Evolutionary conservation across 495 filamentous ascomycete species (phyloP).

Genomic region (Pyrenula aspistea): DNA sequence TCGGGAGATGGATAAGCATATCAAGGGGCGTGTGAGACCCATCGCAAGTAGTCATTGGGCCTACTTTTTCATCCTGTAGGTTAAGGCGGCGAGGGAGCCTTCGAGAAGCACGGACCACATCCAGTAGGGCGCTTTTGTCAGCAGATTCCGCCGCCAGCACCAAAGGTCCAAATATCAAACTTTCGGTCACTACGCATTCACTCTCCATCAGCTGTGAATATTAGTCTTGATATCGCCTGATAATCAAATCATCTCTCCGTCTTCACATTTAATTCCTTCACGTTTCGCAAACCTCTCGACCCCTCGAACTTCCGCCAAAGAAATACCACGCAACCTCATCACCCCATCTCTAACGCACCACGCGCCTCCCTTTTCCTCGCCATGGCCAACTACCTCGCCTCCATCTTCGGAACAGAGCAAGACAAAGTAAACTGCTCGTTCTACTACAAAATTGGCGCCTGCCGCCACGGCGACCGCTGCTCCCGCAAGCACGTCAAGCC

Average conservation of each 20-base stretch:
- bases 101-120: neutral
- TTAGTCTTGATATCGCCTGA: neutral
- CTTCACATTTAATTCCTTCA: neutral
- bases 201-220: neutral
- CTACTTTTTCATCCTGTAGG: no score
- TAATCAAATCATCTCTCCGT: neutral
- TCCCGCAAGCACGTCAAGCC: conserved; percentile 98
- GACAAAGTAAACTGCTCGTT: conserved; percentile 85
- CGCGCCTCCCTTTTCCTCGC: conserved; percentile 1
- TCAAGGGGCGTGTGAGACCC: no score
- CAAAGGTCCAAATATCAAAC: neutral
- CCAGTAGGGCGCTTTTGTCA: neutral
- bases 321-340: neutral
- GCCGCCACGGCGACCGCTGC: conserved; percentile 95
- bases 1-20: no score
- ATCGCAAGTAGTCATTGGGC: no score
- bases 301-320: neutral
- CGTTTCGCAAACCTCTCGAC: neutral
- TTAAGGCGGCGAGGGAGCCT: neutral
- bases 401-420: conserved; percentile 98
- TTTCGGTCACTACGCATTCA: no score
- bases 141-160: neutral
- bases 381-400: conserved; percentile 96
- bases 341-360: neutral
- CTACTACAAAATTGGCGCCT: conserved; percentile 97